phyloP scores from a whole-genome alignment of 768 basidiomycete genomes.

The Mrakia hoshinonis region DNA sequence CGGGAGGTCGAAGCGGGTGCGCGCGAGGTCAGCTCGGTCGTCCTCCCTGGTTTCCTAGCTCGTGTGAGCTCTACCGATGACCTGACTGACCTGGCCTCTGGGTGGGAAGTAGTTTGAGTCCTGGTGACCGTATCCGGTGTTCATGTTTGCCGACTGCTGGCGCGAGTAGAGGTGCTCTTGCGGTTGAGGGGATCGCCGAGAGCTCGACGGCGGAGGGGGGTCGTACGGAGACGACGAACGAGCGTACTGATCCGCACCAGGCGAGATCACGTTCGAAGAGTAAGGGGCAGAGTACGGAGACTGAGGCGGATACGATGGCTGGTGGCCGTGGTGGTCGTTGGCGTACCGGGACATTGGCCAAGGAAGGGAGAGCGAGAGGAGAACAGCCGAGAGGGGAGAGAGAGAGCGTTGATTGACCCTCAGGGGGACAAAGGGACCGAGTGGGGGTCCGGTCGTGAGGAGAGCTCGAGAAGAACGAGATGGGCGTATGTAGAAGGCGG shows the following conservation, averaged over 20 bases:
- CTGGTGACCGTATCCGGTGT: background rate
- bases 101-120: background rate
- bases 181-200: no score
- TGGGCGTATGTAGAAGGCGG: no score
- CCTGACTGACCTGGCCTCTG: background rate
- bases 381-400: background rate
- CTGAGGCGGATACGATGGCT: no score
- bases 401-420: background rate
- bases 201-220: no score
- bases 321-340: no score
- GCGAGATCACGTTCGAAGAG: no score
- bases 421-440: background rate
- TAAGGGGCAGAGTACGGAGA: no score
- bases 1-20: background rate
- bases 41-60: background rate
- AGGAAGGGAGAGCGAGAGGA: background rate
- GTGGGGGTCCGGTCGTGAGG: background rate
- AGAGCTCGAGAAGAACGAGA: no score
- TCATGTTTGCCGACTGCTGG: background rate
- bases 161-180: no score
- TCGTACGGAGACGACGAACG: no score
- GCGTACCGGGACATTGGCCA: background rate
- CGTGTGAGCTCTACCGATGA: background rate
- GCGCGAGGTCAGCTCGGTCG: background rate
- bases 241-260: no score